Percentiles rank a stretch among this genome's conserved stretches.
phyloP scores from a whole-genome alignment of 2,329 filamentous ascomycete genomes.

The Penicillium sp. region DNA sequence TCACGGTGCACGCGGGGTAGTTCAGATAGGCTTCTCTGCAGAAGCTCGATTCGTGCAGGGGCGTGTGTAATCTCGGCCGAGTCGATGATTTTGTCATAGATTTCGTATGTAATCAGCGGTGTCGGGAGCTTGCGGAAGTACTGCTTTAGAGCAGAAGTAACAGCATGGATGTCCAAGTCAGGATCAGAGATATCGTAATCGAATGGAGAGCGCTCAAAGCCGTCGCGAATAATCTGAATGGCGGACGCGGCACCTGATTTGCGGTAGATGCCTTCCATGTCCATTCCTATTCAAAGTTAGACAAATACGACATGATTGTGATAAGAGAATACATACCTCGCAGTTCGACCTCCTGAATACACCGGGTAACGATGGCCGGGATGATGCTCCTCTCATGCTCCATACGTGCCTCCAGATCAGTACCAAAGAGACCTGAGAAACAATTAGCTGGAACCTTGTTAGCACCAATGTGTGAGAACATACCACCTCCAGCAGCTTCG shows the following conservation, averaged over 20 bases:
- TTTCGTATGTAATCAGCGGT: slow-evolving; percentile 86
- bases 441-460: slow-evolving; percentile 6
- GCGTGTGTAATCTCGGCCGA: slow-evolving; percentile 62
- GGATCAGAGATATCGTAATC: slow-evolving; percentile 93
- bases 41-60: slow-evolving; percentile 67
- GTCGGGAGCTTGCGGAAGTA: slow-evolving; percentile 93
- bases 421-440: slow-evolving; percentile 71
- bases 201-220: slow-evolving; percentile 75
- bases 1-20: slow-evolving; percentile 84
- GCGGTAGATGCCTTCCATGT: slow-evolving; percentile 95
- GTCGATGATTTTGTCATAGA: slow-evolving; percentile 87
- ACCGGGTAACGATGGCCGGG: slow-evolving; percentile 85
- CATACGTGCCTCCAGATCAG: slow-evolving; percentile 80
- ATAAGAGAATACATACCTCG: slow-evolving; percentile 57
- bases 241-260: slow-evolving; percentile 94
- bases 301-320: slow-evolving; percentile 17
- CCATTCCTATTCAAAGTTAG: slow-evolving; percentile 62
- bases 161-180: slow-evolving; percentile 90
- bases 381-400: slow-evolving; percentile 89
- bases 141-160: slow-evolving; percentile 94
- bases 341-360: slow-evolving; percentile 94
- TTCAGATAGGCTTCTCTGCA: slow-evolving; percentile 72
- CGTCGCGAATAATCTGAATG: slow-evolving; percentile 85
- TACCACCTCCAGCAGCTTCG: slow-evolving; percentile 43
- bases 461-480: slow-evolving; percentile 16